Percentiles rank a stretch among this genome's conserved stretches.
phyloP scores from a whole-genome alignment of 2,329 filamentous ascomycete genomes.

The Alternaria arbusti region DNA sequence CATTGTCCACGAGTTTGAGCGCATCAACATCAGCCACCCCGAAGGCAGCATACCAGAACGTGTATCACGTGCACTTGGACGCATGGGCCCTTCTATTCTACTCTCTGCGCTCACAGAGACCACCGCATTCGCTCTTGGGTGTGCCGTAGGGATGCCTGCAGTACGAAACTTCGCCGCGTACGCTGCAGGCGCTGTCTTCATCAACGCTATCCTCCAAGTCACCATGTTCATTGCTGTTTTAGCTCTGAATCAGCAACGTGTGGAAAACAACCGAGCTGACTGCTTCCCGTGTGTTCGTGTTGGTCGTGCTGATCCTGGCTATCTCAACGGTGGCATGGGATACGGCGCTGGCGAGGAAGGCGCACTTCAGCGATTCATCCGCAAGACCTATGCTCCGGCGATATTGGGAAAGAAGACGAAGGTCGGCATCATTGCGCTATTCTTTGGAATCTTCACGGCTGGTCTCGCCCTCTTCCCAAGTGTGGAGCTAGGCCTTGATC shows the following conservation, averaged over 20 bases:
- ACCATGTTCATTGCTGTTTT: slow-evolving; percentile 96
- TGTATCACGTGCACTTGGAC: slow-evolving; percentile 84
- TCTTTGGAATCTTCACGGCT: slow-evolving; percentile 86
- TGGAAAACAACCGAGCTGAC: slow-evolving; percentile 87
- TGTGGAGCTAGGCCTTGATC: slow-evolving; percentile 87
- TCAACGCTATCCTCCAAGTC: slow-evolving; percentile 95
- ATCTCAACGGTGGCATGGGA: slow-evolving; percentile 66
- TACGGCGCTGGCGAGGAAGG: slow-evolving; percentile 86
- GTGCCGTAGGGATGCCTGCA: slow-evolving; percentile 96
- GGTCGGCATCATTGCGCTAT: slow-evolving; percentile 75
- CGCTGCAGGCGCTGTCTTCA: slow-evolving; percentile 92
- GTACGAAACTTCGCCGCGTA: slow-evolving; percentile 98
- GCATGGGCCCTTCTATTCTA: slow-evolving; percentile 96
- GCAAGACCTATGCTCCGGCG: slow-evolving; percentile 83
- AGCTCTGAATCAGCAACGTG: slow-evolving; percentile 86
- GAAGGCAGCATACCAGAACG: slow-evolving; percentile 87
- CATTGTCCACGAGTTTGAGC: slow-evolving; percentile 97
- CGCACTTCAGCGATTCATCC: slow-evolving; percentile 82
- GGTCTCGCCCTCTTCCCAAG: slow-evolving; percentile 84
- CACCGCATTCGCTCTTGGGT: slow-evolving; percentile 87
- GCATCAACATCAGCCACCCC: slow-evolving; percentile 89
- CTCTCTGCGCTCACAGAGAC: slow-evolving; percentile 96
- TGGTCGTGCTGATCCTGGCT: slow-evolving; percentile 73
- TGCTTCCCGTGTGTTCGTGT: slow-evolving; percentile 90
- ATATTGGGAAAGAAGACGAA: slow-evolving; percentile 84